Conservation (phyloP, 495 filamentous ascomycete genomes). For the Penicillium lividum region DNA sequence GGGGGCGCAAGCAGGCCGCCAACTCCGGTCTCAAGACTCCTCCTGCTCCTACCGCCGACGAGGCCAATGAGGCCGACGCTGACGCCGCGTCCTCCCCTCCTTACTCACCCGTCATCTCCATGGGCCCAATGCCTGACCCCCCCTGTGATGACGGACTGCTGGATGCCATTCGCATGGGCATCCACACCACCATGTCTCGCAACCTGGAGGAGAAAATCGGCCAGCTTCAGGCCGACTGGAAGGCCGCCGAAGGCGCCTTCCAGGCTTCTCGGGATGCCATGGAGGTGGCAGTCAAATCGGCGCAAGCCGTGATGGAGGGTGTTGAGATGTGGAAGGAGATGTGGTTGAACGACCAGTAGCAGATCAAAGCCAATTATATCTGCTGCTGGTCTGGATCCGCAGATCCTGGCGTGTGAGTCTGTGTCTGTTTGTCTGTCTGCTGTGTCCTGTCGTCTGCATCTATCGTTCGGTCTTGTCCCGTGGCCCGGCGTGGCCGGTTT, state of each 20-base stretch:
- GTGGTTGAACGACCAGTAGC: background rate
- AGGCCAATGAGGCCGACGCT: background rate
- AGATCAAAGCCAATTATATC: background rate
- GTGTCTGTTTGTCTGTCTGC: background rate
- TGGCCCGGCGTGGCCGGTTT: too few relatives aligned
- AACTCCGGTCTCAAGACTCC: background rate
- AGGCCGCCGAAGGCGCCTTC: too few relatives aligned
- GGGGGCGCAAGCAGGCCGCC: background rate
- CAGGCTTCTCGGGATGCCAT: background rate
- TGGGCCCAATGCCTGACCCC: background rate
- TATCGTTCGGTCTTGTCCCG: background rate
- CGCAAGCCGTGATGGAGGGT: background rate
- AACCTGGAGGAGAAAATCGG: background rate
- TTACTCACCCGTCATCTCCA: background rate
- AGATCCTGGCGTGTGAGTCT: background rate
- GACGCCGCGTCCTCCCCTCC: background rate
- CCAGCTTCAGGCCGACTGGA: background rate
- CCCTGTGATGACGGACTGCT: slow-evolving; percentile 8
- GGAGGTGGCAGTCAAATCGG: background rate
- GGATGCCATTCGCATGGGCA: slow-evolving; percentile 5
- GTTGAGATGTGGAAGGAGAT: background rate
- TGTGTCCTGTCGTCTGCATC: background rate
- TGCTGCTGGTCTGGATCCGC: background rate
- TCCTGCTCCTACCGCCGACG: background rate
- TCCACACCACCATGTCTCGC: background rate